Percentiles rank a stretch among this genome's conserved stretches.
Conservation (phyloP, 2,329 filamentous ascomycete species). For the Aureobasidium sp. region DNA sequence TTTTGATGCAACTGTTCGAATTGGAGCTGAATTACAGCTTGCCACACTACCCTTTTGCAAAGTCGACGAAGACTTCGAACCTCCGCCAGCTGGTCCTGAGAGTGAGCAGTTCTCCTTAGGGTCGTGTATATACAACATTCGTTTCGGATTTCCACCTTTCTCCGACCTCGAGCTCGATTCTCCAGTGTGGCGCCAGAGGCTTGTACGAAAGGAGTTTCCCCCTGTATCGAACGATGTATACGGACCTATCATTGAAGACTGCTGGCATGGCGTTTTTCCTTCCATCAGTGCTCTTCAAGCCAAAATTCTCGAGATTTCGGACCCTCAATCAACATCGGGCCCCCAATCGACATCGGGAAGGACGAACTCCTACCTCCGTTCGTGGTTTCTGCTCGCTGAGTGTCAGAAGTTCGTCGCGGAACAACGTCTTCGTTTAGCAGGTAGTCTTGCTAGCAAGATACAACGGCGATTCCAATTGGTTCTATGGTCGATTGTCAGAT, state of each 20-base stretch:
- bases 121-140: slow-evolving; percentile 4
- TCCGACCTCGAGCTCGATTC: not conserved
- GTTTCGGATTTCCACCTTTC: not conserved
- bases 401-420: not conserved
- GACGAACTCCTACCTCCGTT: not conserved
- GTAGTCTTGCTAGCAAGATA: not conserved
- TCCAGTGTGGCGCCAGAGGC: not conserved
- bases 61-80: not conserved
- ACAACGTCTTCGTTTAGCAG: not conserved
- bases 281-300: not conserved
- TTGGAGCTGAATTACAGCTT: not conserved
- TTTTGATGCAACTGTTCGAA: not conserved
- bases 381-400: not conserved
- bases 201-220: not conserved
- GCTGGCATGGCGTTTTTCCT: not conserved
- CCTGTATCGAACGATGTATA: not conserved
- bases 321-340: not conserved
- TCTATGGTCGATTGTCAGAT: not conserved
- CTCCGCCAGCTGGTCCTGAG: not conserved
- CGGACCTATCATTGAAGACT: not conserved
- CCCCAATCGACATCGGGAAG: not conserved
- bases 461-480: not conserved
- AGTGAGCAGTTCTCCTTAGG: not conserved
- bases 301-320: not conserved
- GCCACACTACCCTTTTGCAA: not conserved